Base-by-base conservation (phyloP, 2,329 filamentous ascomycete species). In the Macrophomina phaseolina region DNA sequence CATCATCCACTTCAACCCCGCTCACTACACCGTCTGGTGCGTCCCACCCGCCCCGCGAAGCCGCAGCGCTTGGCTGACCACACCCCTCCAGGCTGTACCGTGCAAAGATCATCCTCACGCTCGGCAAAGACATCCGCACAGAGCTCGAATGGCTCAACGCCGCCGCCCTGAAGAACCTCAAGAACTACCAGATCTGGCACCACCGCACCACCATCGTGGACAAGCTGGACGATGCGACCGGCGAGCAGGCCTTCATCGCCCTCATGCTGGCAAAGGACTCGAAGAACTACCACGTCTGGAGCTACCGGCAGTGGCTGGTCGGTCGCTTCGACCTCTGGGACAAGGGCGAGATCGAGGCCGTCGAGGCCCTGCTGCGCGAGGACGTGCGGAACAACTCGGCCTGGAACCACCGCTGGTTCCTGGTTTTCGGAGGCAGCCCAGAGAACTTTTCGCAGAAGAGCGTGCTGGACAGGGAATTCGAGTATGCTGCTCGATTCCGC, bases 271-370 rank as follows among this genome's bases (percentile, higher is more conserved):
- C 85, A 48, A 86, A 91, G 72, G 95, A 99, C 77, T 88, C 91
- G 60, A 99, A 99, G 82, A 99, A 99, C 82, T 98, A 99, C 78
- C 95, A 99, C 77, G 95, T 98, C 56, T 99, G 95, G 95, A 93
- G 90, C 65, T 99, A 98, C 81, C 86, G 95, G 67, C 93, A 97
- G 77, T 84, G 90, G 88, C 76, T 90, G 81, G 83, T 97, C 79
- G 85, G 87, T 70, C 81, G 86, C 60, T 89, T 91, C 78, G 78
- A 78, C 61, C 79, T 89, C 53, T 88, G 84, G 77, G 83, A 84
- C 60, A 45, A 63, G 32, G 89, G 80, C 4, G 89, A 99, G 83
- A 82, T 96, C 23, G 79, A 83, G 62, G 89, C 90, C 68, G 87
- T 92, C 40, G 90, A 95, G 75, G 80, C 80, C 46, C 86, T 97